These are phyloP conservation scores for Ciborinia camelliae DNA, from an alignment of 2,329 filamentous ascomycete species.

Conservation along the genomic window DNA sequence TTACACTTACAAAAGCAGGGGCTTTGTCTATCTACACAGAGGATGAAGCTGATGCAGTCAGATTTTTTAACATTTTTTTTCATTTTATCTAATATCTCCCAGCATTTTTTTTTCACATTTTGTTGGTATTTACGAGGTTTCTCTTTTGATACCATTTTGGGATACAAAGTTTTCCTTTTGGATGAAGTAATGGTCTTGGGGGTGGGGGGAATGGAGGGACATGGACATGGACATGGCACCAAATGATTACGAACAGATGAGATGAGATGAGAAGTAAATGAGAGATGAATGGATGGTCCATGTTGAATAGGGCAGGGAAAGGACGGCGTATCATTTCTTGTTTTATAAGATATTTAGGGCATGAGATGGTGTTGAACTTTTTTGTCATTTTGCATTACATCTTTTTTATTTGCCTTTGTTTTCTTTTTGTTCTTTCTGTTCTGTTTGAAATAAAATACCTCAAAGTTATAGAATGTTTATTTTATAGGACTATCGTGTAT, in stretches of 20 bases:
- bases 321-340: slow-evolving; percentile 12
- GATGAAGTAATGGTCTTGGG: neutral
- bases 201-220: neutral
- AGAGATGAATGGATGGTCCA: neutral
- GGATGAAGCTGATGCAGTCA: neutral
- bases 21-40: slow-evolving; percentile 31
- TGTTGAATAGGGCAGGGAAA: slow-evolving; percentile 6
- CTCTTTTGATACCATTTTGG: slow-evolving; percentile 16
- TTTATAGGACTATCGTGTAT: slow-evolving; percentile 7
- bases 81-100: slow-evolving; percentile 1
- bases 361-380: slow-evolving; percentile 5
- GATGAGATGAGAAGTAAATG: slow-evolving; percentile 10
- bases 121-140: neutral
- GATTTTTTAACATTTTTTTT: neutral
- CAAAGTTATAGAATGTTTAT: slow-evolving; percentile 12
- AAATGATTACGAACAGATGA: slow-evolving; percentile 13
- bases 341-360: slow-evolving; percentile 6
- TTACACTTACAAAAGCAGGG: slow-evolving; percentile 38
- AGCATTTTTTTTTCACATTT: neutral
- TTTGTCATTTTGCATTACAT: neutral
- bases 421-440: neutral
- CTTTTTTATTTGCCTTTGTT: neutral
- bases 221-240: neutral
- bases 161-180: slow-evolving; percentile 1
- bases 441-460: neutral